phyloP scores from a whole-genome alignment of 495 filamentous ascomycete genomes.

The Letharia columbiana region DNA sequence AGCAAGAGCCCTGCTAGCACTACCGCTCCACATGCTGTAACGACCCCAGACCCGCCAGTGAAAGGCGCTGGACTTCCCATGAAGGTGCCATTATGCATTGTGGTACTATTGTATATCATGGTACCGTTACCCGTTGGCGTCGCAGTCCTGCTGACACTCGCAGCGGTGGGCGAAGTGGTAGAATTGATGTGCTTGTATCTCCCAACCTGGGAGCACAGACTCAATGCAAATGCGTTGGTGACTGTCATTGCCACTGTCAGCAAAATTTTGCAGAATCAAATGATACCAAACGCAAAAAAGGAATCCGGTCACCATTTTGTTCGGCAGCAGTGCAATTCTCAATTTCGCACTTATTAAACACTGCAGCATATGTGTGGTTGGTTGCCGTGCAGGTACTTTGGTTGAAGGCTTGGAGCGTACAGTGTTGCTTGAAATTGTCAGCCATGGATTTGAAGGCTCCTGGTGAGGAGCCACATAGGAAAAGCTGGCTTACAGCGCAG shows the following conservation, averaged over 20 bases:
- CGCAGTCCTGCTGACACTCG: background rate
- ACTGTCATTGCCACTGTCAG: background rate
- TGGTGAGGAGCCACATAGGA: background rate
- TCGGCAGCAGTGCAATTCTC: background rate
- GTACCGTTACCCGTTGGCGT: background rate
- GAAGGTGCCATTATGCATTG: background rate
- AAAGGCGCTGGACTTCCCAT: background rate
- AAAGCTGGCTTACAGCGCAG: background rate
- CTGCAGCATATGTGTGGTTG: background rate
- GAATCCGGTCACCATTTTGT: background rate
- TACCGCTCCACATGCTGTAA: background rate
- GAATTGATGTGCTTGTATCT: background rate
- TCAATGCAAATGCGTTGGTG: background rate
- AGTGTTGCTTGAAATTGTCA: background rate
- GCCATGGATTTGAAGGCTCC: background rate
- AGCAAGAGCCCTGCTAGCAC: background rate
- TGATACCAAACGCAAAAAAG: background rate
- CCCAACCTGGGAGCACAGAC: background rate
- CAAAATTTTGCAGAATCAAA: background rate
- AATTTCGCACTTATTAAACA: background rate
- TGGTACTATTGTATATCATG: background rate
- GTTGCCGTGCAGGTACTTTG: background rate
- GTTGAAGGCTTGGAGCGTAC: background rate
- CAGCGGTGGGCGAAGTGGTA: background rate
- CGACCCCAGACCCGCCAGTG: background rate